These are phyloP conservation scores for Gossypium aridum DNA, from an alignment of 441 rosid genomes.

Conservation along the genomic window DNA sequence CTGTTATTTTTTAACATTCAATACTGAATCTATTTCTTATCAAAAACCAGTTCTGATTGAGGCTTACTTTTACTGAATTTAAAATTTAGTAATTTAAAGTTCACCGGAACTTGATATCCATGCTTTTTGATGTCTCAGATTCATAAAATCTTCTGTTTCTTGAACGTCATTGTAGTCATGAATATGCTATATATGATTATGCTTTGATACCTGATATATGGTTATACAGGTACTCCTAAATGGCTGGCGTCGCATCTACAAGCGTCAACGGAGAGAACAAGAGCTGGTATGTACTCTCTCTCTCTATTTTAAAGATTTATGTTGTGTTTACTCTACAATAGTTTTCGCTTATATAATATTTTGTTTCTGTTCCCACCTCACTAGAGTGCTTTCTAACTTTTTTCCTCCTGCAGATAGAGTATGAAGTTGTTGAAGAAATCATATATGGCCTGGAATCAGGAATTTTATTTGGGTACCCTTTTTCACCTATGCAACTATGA, in stretches of 20 bases:
- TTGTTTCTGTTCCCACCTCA: conserved; percentile 1
- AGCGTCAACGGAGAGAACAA: conserved; percentile 77
- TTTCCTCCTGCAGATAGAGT: conserved; percentile 58
- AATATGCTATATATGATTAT: not conserved
- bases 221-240: conserved; percentile 58
- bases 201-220: conserved; percentile 18
- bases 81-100: not conserved
- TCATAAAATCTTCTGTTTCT: not conserved
- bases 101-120: no score
- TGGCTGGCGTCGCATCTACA: conserved; percentile 86
- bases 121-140: not conserved
- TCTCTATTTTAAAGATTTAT: not conserved
- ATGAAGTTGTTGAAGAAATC: conserved; percentile 97
- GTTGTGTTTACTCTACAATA: not conserved
- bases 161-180: not conserved
- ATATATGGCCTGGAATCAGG: conserved; percentile 97
- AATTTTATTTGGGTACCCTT: conserved; percentile 76
- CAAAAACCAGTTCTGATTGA: not conserved
- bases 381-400: not conserved
- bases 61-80: not conserved
- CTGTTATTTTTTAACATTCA: not conserved
- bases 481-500: conserved; percentile 8
- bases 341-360: not conserved
- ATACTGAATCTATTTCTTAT: not conserved
- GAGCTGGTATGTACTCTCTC: conserved; percentile 47